Conservation (phyloP, 73 alveolate genomes). For the Loxodes magnus region DNA sequence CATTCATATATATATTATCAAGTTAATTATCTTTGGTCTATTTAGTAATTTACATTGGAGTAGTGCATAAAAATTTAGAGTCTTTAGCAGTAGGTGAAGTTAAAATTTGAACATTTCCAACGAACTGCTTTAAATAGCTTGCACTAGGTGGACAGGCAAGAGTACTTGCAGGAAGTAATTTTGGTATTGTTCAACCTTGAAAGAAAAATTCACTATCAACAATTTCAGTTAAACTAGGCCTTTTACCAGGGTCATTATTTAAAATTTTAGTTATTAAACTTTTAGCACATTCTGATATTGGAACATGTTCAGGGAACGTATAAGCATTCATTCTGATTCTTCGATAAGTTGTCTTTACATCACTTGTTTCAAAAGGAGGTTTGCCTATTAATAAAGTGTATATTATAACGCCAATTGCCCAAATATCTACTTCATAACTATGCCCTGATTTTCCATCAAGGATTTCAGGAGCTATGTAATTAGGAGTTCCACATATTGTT, state of each 20-base stretch:
- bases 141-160: conserved; percentile 76
- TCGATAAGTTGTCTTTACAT: conserved; percentile 60
- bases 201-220: conserved; percentile 25
- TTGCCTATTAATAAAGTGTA: conserved; percentile 60
- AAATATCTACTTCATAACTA: conserved; percentile 79
- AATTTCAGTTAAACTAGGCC: conserved; percentile 32
- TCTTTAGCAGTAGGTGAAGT: too few relatives aligned
- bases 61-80: neutral
- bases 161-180: conserved; percentile 58
- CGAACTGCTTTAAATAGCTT: conserved; percentile 31
- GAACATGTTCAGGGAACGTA: conserved; percentile 54
- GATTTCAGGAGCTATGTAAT: conserved; percentile 81
- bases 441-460: conserved; percentile 54
- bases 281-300: conserved; percentile 44
- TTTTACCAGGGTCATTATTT: conserved; percentile 38
- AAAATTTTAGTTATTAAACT: conserved; percentile 44
- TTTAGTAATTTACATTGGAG: neutral
- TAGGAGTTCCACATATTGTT: conserved; percentile 77
- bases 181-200: conserved; percentile 51
- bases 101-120: too few relatives aligned
- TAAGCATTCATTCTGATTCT: conserved; percentile 45
- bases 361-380: conserved; percentile 79
- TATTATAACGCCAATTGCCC: conserved; percentile 76
- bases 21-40: neutral
- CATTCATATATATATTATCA: neutral